Evolutionary conservation across 2,329 filamentous ascomycete species (phyloP), one percentile per base, ranked within the genome.

Genomic region (Lecanosticta acicola): DNA sequence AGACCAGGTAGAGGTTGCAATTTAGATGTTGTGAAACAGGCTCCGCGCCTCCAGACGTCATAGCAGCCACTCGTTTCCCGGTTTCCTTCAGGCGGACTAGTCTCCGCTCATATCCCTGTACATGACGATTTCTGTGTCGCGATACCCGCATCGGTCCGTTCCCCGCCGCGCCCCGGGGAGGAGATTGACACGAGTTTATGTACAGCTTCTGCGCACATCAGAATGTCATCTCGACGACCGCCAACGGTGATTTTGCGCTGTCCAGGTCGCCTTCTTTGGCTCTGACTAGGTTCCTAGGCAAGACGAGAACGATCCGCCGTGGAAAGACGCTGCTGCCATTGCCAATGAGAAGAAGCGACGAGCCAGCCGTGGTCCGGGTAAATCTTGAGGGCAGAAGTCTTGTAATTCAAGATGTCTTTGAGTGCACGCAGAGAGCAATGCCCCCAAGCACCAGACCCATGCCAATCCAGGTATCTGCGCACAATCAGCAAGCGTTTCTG

Each of bases 391-490:
- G 19, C 8, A 1, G 37, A 26, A 10, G 5, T 11, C 24, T 29
- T 51, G n/a, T 46, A 38, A 19, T 56, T n/a, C 45, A 60, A 26
- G 51, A 59, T 13, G 51, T 66, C 48, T 75, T 75, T 33, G 71
- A 69, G 46, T 87, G 78, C 2, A 95, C 89, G 68, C 89, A 95
- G 19, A 95, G 67, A 2, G 76, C 87, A 64, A 95, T 94, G 0
- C 89, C 89, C 13, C 74, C 77, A 37, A 94, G 69, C 2, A 91
- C 90, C 10, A 94, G 68, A 1, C 71, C 70, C 85, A 94, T 90
- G 5, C 89, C 89, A 45, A 88, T 69, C 76, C 84, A 87, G 0
- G 87, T 94, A 65, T 91, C 87, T 88, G 53, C 18, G 7, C 44
- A 5, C 14, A 11, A 33, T 59, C 32, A 60, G 47, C 35, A 34